Conservation (phyloP, 2,329 filamentous ascomycete genomes). For the Lecanicillium sp. region DNA sequence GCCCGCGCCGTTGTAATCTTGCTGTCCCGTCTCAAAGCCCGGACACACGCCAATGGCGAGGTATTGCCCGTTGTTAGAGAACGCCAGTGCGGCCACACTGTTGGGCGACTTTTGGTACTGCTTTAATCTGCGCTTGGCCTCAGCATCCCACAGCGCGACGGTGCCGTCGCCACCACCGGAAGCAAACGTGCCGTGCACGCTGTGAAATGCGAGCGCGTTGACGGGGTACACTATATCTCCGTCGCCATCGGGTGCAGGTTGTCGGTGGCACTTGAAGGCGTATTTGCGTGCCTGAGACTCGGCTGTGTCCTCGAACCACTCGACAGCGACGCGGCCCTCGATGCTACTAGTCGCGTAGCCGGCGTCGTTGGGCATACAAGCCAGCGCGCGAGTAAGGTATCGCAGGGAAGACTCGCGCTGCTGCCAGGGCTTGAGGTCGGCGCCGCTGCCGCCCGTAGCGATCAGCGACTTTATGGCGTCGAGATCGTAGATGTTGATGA, state of each 20-base stretch:
- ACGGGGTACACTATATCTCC: conserved; percentile 86
- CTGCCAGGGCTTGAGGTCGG: conserved; percentile 74
- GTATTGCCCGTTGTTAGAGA: conserved; percentile 70
- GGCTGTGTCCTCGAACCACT: conserved; percentile 90
- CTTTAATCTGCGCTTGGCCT: conserved; percentile 81
- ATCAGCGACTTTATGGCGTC: conserved; percentile 55
- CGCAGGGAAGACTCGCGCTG: conserved; percentile 89
- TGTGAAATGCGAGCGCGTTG: conserved; percentile 84
- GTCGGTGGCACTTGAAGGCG: conserved; percentile 96
- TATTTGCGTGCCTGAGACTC: conserved; percentile 92
- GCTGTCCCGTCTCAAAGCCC: conserved; percentile 80
- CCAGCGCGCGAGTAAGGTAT: conserved; percentile 88
- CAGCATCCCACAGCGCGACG: conserved; percentile 88
- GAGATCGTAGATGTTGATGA: conserved; percentile 94
- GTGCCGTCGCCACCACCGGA: conserved; percentile 85
- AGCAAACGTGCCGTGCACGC: conserved; percentile 75
- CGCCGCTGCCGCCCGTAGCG: conserved; percentile 33
- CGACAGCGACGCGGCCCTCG: conserved; percentile 90
- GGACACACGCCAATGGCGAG: conserved; percentile 78
- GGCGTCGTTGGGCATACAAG: conserved; percentile 93
- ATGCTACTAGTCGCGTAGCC: conserved; percentile 91
- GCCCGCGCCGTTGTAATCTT: conserved; percentile 68
- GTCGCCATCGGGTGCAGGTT: conserved; percentile 56
- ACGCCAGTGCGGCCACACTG: conserved; percentile 70
- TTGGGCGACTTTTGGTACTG: conserved; percentile 82